Evolutionary conservation across 2,329 filamentous ascomycete genomes (phyloP), one percentile per base, ranked within the genome.

Genomic region (Hypomyces rosellus): DNA sequence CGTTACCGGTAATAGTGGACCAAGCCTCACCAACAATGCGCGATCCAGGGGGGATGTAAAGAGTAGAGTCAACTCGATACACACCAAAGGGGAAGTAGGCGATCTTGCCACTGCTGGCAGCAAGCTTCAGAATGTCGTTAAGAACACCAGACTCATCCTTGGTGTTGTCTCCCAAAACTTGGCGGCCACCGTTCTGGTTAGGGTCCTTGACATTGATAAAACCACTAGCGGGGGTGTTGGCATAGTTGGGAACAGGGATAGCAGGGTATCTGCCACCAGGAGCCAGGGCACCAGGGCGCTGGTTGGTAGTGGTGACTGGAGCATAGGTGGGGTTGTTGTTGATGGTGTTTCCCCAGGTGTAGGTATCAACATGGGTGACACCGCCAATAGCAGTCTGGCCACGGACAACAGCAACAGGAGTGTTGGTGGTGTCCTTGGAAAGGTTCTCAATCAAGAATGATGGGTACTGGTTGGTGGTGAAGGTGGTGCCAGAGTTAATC

Each of bases 11-110:
- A 59, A 77, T 75, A 3, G 69, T 69, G 9, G 78, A 71, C 69
- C 76, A 80, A 5, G 72, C 71, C 61, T 82, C 77, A 16, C 81
- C 81, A 9, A 80, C 68, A 22, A 84, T 72, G 2, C 70, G 69
- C 4, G 76, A 75, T 12, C 74, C 74, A 3, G 55, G 46, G 5
- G 62, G 62, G 13, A 64, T 49, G n/a, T 55, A 48, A 1, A 64
- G 52, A 6, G 61, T 64, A 9, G 55, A 59, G 30, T 62, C 56
- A 15, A 65, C 59, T 1, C 55, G 52, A 41, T 64, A 65, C 38
- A 55, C 55, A 34, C 63, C 63, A 51, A 57, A 63, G 5, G 63
- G 62, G 39, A 65, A 63, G 52, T 64, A 64, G 11, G 56, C 61
- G 52, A 63, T 58, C 52, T 60, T 62, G 38, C 53, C 49, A 14